Evolutionary conservation across 2,329 filamentous ascomycete genomes (phyloP), one percentile per base, ranked within the genome.

Genomic region (Calonectria henricotiae): DNA sequence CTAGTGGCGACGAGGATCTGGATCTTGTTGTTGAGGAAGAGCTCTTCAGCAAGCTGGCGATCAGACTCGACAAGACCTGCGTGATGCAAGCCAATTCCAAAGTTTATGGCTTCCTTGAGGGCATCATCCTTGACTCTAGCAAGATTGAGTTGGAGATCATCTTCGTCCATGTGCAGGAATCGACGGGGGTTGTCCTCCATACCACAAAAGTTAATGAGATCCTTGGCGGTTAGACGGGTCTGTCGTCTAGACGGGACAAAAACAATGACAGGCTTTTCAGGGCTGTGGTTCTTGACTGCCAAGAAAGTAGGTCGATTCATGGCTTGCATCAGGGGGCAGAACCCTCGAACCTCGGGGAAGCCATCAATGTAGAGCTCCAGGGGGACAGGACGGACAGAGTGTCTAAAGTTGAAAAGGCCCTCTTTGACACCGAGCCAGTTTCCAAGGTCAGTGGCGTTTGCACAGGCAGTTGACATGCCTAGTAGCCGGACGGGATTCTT

Each of bases 401-500:
- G 96, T 32, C 95, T 90, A 83, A 99, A 99, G 83, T 99, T 99
- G 89, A 97, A 99, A 27, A 99, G 83, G 0, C 92, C 96, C 78
- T 98, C 93, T 80, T 98, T 98, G 44, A 99, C 97, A 55, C 96
- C 96, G 3, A 99, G 89, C 96, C 96, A 99, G 78, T 98, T 98
- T 2, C 89, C 97, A 41, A 99, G 87, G 81, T 99, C 97, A 15
- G 90, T 93, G 2, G 97, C 96, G 79, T 99, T 99, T 15, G 96
- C 96, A 77, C 96, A 98, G 11, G 96, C 97, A 20, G 96, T 99
- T 2, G 96, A 99, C 97, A 99, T 99, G n/a, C 96, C 96, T 72
- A 99, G 88, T 5, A 99, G 86, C 5, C 96, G 90, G 25, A 99
- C 96, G 0, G 94, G 90, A 62, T 92, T 94, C 78, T 97, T 95